Percentiles rank a stretch among this genome's conserved stretches.
Conservation (phyloP, 768 basidiomycete genomes). For the Rossbeevera mucosa region DNA sequence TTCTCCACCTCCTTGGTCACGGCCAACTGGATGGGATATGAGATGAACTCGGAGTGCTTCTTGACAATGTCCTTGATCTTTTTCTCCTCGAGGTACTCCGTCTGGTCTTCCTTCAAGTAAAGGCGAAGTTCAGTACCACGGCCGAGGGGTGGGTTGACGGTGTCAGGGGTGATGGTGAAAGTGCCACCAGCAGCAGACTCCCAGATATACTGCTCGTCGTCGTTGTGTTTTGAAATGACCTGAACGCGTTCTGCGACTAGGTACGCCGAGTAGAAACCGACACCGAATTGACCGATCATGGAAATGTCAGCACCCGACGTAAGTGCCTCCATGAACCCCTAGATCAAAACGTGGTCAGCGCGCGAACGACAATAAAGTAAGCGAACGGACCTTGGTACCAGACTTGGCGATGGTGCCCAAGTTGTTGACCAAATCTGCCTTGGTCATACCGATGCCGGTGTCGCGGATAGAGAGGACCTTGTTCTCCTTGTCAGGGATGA, state of each 20-base stretch:
- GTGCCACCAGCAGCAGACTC: conserved; percentile 99
- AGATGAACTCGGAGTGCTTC: conserved; percentile 99
- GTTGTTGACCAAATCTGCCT: conserved; percentile 99
- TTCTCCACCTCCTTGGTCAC: conserved; percentile 99
- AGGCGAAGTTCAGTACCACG: conserved; percentile 93
- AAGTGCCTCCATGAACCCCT: conserved; percentile 99
- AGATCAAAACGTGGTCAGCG: conserved; percentile 10
- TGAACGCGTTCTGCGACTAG: conserved; percentile 98
- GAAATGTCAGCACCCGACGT: conserved; percentile 84
- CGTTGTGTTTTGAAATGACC: conserved; percentile 99
- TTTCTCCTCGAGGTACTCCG: conserved; percentile 99
- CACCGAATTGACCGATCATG: conserved; percentile 99
- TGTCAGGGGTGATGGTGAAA: conserved; percentile 96
- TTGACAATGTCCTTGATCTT: conserved; percentile 99
- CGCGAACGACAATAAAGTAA: background rate
- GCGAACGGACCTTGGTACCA: conserved; percentile 69
- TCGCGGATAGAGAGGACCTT: conserved; percentile 89
- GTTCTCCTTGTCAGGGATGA: conserved; percentile 94
- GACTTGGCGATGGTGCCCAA: conserved; percentile 94
- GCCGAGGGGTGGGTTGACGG: conserved; percentile 81
- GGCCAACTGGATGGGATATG: conserved; percentile 97
- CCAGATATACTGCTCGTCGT: conserved; percentile 99
- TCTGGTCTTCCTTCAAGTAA: conserved; percentile 96
- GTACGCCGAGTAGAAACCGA: conserved; percentile 99
- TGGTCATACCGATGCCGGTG: conserved; percentile 99